Evolutionary conservation across 345 rosid species (phyloP).

Genomic region (Brassica carinata): DNA sequence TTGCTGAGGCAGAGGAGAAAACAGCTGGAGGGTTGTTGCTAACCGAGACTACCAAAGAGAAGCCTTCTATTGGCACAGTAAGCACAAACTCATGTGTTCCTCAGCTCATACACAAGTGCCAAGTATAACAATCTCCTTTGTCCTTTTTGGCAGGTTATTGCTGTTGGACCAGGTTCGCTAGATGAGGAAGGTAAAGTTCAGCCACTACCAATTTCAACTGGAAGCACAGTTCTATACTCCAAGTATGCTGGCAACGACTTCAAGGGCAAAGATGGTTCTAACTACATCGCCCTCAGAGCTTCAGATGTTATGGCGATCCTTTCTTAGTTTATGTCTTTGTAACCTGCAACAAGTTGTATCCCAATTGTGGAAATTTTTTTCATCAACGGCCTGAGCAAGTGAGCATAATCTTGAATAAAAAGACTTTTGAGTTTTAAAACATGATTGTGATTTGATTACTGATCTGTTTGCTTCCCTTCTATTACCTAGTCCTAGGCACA

Average conservation of each 20-base stretch:
- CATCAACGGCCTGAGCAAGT: slow-evolving; percentile 23
- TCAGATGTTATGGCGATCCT: slow-evolving; percentile 94
- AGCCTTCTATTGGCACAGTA: slow-evolving; percentile 90
- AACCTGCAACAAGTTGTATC: slow-evolving; percentile 27
- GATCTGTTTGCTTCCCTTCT: background rate
- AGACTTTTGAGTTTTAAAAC: slow-evolving; percentile 26
- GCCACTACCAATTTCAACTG: slow-evolving; percentile 54
- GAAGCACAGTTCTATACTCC: slow-evolving; percentile 83
- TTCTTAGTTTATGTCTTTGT: slow-evolving; percentile 50
- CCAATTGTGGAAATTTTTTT: slow-evolving; percentile 38
- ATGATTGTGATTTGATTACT: background rate
- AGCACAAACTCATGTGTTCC: background rate
- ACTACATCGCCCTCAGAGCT: slow-evolving; percentile 80
- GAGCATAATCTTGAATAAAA: slow-evolving; percentile 29
- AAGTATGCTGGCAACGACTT: slow-evolving; percentile 93
- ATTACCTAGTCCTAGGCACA: too few relatives aligned
- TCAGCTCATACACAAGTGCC: background rate
- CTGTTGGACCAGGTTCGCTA: slow-evolving; percentile 78
- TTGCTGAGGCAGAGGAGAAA: slow-evolving; percentile 89
- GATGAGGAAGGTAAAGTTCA: slow-evolving; percentile 77
- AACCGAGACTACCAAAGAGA: slow-evolving; percentile 85
- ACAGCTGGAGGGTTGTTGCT: slow-evolving; percentile 93
- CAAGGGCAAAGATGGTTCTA: slow-evolving; percentile 72
- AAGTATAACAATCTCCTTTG: background rate
- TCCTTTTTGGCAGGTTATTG: slow-evolving; percentile 59